A percentile compares a stretch with the other conserved stretches of the same genome.
Conservation (phyloP, 2,329 filamentous ascomycete species). For the Exserohilum rostratum region DNA sequence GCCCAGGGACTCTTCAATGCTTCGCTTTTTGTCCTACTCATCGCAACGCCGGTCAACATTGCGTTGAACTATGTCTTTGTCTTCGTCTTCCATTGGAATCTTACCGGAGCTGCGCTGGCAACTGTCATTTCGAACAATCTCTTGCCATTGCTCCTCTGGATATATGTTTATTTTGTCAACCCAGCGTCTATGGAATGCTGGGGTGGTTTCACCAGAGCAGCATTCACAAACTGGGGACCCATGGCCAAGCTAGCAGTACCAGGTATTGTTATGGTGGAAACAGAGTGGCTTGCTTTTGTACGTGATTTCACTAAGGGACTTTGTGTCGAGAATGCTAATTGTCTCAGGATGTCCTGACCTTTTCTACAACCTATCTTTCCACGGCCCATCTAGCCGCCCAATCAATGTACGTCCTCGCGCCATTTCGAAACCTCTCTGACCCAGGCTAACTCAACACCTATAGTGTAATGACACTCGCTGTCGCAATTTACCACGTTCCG, state of each 20-base stretch:
- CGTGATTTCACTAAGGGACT: neutral
- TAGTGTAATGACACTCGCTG: constrained; percentile 44
- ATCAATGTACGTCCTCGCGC: constrained; percentile 21
- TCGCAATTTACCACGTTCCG: constrained; percentile 50
- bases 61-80: constrained; percentile 58
- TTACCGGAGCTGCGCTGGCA: constrained; percentile 59
- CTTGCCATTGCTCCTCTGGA: constrained; percentile 55
- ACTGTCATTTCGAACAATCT: constrained; percentile 58
- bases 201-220: constrained; percentile 73
- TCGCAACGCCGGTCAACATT: constrained; percentile 58
- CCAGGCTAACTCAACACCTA: neutral
- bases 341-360: constrained; percentile 58
- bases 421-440: neutral
- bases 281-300: constrained; percentile 52
- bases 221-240: constrained; percentile 75
- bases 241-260: constrained; percentile 91
- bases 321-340: neutral
- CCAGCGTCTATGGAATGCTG: constrained; percentile 60
- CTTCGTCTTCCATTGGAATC: constrained; percentile 51
- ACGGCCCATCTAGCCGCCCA: constrained; percentile 85
- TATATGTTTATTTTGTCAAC: constrained; percentile 53
- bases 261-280: constrained; percentile 91
- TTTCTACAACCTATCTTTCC: constrained; percentile 79
- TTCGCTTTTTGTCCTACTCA: constrained; percentile 54
- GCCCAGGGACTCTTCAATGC: constrained; percentile 62